Percentiles rank a stretch among this genome's conserved stretches.
Conservation (phyloP, 2,329 filamentous ascomycete genomes). For the Coniochaeta ligniaria region DNA sequence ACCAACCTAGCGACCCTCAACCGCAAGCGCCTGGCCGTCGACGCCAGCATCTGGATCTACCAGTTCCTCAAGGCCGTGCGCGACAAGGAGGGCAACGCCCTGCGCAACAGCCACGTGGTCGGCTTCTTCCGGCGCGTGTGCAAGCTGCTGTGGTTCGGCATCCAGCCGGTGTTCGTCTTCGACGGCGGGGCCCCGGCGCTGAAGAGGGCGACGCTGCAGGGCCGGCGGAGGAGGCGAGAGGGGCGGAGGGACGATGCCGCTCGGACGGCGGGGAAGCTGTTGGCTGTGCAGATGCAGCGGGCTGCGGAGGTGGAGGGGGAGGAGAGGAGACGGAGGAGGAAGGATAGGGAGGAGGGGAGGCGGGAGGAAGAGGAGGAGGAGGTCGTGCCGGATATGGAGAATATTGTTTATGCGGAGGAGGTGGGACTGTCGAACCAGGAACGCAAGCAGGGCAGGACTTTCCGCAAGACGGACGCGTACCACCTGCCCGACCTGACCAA, state of each 20-base stretch:
- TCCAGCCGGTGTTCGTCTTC: conserved; percentile 95
- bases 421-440: conserved; percentile 73
- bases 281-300: conserved; percentile 92
- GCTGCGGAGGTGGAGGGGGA: conserved; percentile 77
- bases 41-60: conserved; percentile 99
- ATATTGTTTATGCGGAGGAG: conserved; percentile 89
- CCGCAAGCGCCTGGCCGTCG: conserved; percentile 90
- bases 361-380: conserved; percentile 55
- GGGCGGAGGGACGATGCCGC: conserved; percentile 89
- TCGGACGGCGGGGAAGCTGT: conserved; percentile 80
- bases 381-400: conserved; percentile 52
- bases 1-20: conserved; percentile 96
- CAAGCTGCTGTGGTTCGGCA: conserved; percentile 94
- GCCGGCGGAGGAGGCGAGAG: conserved; percentile 72
- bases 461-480: conserved; percentile 90
- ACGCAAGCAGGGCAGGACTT: conserved; percentile 64
- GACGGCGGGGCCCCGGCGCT: conserved; percentile 88
- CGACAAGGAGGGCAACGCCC: conserved; percentile 94
- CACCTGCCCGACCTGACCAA: conserved; percentile 81
- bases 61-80: conserved; percentile 98
- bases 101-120: conserved; percentile 92
- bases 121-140: conserved; percentile 98
- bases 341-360: conserved; percentile 33
- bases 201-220: conserved; percentile 84
- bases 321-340: conserved; percentile 43